Conservation (phyloP, 768 basidiomycete species). For the Russula compacta region DNA sequence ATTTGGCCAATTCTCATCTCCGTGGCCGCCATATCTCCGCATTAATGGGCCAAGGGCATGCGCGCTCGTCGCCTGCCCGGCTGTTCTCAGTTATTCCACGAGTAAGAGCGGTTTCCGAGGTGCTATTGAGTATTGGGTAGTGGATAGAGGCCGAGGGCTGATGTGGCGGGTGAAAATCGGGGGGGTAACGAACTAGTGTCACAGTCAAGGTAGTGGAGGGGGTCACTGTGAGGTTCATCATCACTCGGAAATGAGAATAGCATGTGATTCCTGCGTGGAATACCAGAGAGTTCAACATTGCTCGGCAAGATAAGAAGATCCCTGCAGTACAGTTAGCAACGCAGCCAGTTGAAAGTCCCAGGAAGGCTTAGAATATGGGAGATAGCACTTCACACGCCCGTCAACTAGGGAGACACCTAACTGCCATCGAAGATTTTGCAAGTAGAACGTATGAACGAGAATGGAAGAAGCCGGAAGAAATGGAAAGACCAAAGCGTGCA, state of each 20-base stretch:
- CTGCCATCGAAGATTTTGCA: background rate
- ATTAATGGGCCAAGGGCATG: background rate
- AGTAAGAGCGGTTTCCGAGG: background rate
- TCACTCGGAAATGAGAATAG: conserved; percentile 4
- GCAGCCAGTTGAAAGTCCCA: background rate
- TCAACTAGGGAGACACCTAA: background rate
- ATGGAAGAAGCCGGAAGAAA: background rate
- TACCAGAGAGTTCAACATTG: background rate
- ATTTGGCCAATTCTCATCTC: conserved; percentile 12
- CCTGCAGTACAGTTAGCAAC: background rate
- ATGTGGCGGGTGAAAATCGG: background rate
- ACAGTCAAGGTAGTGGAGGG: background rate
- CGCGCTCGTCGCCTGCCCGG: background rate
- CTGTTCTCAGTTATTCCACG: background rate
- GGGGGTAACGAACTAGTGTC: background rate
- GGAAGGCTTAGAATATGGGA: background rate
- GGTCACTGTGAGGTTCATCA: background rate
- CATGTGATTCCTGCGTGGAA: background rate
- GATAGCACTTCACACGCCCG: background rate
- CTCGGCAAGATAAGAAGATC: background rate
- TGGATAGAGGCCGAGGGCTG: background rate
- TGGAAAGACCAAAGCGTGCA: background rate
- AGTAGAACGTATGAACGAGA: background rate
- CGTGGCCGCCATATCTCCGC: conserved; percentile 6
- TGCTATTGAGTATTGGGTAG: background rate